Evolutionary conservation across 2,329 filamentous ascomycete species (phyloP).

Genomic region (Paecilomyces dactylethromorphus): DNA sequence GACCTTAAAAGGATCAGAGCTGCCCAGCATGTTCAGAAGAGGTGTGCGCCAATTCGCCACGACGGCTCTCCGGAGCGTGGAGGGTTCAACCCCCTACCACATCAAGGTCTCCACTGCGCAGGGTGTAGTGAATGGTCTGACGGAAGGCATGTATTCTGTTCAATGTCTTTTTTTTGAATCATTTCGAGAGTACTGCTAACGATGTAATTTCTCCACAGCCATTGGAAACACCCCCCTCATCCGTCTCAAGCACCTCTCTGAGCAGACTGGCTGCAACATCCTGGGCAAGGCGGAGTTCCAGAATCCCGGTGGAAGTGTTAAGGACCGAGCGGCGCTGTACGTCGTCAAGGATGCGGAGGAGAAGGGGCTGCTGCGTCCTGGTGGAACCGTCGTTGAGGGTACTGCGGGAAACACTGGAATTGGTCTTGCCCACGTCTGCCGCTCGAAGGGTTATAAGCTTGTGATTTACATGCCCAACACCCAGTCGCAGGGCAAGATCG

Average conservation of each 20-base stretch:
- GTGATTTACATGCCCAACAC: constrained; percentile 99
- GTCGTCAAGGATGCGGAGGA: constrained; percentile 92
- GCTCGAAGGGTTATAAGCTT: constrained; percentile 82
- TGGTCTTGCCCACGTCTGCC: constrained; percentile 92
- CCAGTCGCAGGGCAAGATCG: constrained; percentile 96
- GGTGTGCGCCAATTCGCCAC: constrained; percentile 62
- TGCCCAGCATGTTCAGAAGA: constrained; percentile 59
- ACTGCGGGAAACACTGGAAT: constrained; percentile 98
- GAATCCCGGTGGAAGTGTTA: constrained; percentile 93
- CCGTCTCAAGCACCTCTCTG: constrained; percentile 77
- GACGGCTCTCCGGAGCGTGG: constrained; percentile 50
- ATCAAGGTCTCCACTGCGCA: constrained; percentile 73
- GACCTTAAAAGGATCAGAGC: background rate
- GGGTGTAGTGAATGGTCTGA: constrained; percentile 68
- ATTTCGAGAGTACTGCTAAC: background rate
- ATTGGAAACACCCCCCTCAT: constrained; percentile 98
- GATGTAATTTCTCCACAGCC: constrained; percentile 47
- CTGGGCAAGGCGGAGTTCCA: constrained; percentile 98
- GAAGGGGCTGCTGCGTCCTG: constrained; percentile 70
- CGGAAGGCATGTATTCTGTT: constrained; percentile 58
- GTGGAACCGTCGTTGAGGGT: constrained; percentile 92
- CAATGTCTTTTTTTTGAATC: background rate
- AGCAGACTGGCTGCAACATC: constrained; percentile 86
- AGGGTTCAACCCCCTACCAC: constrained; percentile 53
- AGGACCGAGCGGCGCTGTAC: constrained; percentile 91